Evolutionary conservation across 495 filamentous ascomycete genomes (phyloP), one percentile per base, ranked within the genome.

Genomic region (Penicillium soppii): DNA sequence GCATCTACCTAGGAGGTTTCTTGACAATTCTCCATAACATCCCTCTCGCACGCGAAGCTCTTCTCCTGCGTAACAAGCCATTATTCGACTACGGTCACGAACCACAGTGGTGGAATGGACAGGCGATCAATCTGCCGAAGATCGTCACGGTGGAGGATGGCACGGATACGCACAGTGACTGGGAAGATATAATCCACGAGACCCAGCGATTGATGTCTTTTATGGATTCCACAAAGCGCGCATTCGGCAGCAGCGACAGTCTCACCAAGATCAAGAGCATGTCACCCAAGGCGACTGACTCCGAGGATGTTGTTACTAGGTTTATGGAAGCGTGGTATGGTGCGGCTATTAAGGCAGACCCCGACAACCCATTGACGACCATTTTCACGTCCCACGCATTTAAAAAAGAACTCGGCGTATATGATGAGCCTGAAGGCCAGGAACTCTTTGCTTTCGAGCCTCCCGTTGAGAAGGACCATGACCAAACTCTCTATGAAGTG

Each of bases 31-130:
- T 89, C n/a, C 88, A 92, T 59, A 75, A 84, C 35, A 92, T 97
- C 47, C 92, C 92, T n/a, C 70, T 85, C 32, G 85, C 84, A 12
- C 80, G 91, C 40, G 89, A 94, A 56, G 78, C 84, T 7, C 75
- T 97, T 25, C 73, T 96, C 12, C 72, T 78, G 17, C 67, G 77
- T 30, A 63, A 73, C 53, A 59, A 71, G 29, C 47, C 68, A 25
- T 72, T 83, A 9, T 68, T 72, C 4, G 79, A 85, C 44, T 95
- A 94, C 54, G 87, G 86, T 1, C 70, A 80, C 47, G 77, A 88
- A 51, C 65, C 78, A 7, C 83, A 92, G 19, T 97, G 92, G 92
- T 97, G 92, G 92, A 85, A 83, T 57, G 92, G 91, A 5, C 75
- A 79, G 8, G 53, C 74, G 0, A 87, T 92, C 26, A 71, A 78